Evolutionary conservation across 495 filamentous ascomycete species (phyloP).

Genomic region (Hypoxylon lienhwacheense): DNA sequence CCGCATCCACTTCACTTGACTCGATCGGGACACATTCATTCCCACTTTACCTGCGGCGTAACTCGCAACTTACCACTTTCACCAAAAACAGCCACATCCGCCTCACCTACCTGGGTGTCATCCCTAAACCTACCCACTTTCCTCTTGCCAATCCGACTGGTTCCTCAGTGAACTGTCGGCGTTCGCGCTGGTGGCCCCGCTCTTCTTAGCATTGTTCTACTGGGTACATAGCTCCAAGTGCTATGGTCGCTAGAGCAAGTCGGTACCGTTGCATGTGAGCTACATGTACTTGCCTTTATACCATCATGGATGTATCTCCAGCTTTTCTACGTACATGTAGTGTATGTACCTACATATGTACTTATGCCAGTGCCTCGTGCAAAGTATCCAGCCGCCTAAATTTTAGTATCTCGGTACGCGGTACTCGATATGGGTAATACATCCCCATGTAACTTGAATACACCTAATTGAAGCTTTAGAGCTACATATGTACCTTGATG

Average conservation of each 20-base stretch:
- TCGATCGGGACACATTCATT: slow-evolving; percentile 24
- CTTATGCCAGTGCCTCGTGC: slow-evolving; percentile 12
- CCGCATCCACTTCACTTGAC: slow-evolving; percentile 27
- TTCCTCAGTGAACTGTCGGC: slow-evolving; percentile 5
- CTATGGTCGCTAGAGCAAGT: no score
- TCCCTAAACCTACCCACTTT: slow-evolving; percentile 17
- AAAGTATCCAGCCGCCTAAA: slow-evolving; percentile 31
- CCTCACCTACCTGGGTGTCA: slow-evolving; percentile 22
- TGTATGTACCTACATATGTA: no score
- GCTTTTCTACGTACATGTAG: no score
- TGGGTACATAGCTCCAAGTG: no score
- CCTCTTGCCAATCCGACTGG: slow-evolving; percentile 30
- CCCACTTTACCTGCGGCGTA: slow-evolving; percentile 23
- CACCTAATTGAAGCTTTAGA: no score
- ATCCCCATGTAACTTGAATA: no score
- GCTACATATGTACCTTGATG: no score
- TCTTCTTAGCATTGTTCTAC: slow-evolving; percentile 10
- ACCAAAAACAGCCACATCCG: slow-evolving; percentile 30
- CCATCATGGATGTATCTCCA: no score
- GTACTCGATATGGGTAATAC: no score
- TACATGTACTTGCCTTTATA: no score
- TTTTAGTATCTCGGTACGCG: slow-evolving; percentile 24
- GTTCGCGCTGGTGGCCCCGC: slow-evolving; percentile 13
- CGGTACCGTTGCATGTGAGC: no score
- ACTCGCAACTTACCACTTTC: slow-evolving; percentile 25